Percentiles rank a stretch among this genome's conserved stretches.
Evolutionary conservation across 2,329 filamentous ascomycete genomes (phyloP).

Genomic region (Nigrospora oryzae): DNA sequence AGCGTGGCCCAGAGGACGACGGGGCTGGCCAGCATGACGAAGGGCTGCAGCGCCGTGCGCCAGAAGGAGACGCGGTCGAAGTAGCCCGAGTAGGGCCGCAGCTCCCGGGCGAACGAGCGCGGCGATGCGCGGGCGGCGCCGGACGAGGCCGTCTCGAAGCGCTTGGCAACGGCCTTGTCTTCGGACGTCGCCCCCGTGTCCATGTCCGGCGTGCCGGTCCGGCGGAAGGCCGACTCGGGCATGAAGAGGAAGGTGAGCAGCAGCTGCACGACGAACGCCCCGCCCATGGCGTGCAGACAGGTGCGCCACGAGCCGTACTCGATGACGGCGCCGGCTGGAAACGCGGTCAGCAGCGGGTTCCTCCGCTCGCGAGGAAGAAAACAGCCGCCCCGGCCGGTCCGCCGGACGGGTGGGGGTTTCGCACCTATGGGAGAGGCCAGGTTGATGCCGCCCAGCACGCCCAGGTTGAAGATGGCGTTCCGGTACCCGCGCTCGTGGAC

Average conservation of each 20-base stretch:
- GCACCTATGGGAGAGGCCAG: conserved; percentile 30
- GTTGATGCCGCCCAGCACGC: conserved; percentile 29
- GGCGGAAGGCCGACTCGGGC: conserved; percentile 39
- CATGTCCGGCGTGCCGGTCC: conserved; percentile 8
- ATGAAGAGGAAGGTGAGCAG: conserved; percentile 37
- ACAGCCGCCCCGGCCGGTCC: too few species aligned
- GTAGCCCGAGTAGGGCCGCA: conserved; percentile 25
- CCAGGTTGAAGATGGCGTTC: conserved; percentile 31
- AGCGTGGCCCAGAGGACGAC: conserved; percentile 41
- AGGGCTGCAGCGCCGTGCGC: conserved; percentile 32
- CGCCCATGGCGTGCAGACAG: not conserved
- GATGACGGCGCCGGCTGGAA: not conserved
- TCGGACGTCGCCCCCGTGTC: not conserved
- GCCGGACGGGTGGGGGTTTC: conserved; percentile 18
- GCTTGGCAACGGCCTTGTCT: conserved; percentile 3
- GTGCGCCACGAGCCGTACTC: not conserved
- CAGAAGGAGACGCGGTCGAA: conserved; percentile 27
- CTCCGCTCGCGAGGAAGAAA: too few species aligned
- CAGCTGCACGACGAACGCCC: conserved; percentile 27
- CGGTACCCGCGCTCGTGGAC: conserved; percentile 35
- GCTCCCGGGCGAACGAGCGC: conserved; percentile 20
- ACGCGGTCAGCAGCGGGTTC: too few species aligned
- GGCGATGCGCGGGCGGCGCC: conserved; percentile 10
- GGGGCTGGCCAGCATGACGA: conserved; percentile 40
- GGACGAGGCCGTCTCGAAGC: not conserved